Percentiles rank a stretch among this genome's conserved stretches.
Conservation (phyloP, 2,329 filamentous ascomycete genomes). For the Coniochaeta prunicola region DNA sequence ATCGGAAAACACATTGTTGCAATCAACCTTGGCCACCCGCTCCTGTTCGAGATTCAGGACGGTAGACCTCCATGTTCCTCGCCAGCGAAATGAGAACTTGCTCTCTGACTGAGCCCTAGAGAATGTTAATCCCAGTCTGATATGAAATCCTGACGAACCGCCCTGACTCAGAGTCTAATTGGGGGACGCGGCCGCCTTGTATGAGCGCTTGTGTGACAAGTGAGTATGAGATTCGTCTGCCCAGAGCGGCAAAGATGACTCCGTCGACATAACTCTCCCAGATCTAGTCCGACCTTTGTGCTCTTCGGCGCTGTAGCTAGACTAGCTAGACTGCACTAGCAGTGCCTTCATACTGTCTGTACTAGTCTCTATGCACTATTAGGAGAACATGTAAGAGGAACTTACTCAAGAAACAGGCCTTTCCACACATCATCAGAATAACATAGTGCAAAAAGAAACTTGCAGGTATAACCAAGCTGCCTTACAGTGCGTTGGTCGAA, state of each 20-base stretch:
- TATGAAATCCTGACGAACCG: not conserved
- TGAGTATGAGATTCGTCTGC: not conserved
- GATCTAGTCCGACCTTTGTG: not conserved
- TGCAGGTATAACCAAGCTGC: conserved; percentile 69
- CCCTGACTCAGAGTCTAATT: conserved; percentile 3
- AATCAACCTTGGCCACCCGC: conserved; percentile 55
- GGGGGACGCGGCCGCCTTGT: not conserved
- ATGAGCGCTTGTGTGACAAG: not conserved
- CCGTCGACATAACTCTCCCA: not conserved
- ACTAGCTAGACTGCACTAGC: not conserved
- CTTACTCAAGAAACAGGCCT: conserved; percentile 75
- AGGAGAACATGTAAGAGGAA: conserved; percentile 16
- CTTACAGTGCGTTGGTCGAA: conserved; percentile 59
- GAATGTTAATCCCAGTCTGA: conserved; percentile 10
- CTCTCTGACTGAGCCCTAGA: conserved; percentile 22
- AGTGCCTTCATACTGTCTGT: not conserved
- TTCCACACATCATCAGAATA: conserved; percentile 87
- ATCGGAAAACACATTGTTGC: conserved; percentile 80
- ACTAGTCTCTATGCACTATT: not conserved
- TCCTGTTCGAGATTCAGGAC: conserved; percentile 50
- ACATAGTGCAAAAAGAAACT: conserved; percentile 79
- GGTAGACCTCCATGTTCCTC: conserved; percentile 78
- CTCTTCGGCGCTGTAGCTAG: not conserved
- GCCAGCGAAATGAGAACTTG: conserved; percentile 54
- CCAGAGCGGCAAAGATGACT: not conserved